Conservation (phyloP, 2,329 filamentous ascomycete genomes). For the Ceratocystis albifundus region DNA sequence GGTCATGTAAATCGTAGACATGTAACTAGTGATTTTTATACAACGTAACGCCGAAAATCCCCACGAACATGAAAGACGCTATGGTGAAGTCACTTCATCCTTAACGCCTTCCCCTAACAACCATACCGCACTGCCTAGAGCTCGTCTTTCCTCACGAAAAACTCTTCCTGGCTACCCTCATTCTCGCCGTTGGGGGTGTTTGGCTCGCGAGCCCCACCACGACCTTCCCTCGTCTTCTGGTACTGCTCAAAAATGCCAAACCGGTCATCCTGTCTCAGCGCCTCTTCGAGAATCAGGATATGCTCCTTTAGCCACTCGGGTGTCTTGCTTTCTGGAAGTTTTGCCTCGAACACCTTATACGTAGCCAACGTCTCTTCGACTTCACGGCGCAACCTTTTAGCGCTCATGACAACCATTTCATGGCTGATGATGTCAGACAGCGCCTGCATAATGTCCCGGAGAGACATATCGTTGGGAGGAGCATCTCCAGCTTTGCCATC, state of each 20-base stretch:
- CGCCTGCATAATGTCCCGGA: constrained; percentile 27
- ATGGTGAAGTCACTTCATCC: not conserved
- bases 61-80: not conserved
- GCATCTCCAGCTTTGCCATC: not conserved
- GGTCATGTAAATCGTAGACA: no score
- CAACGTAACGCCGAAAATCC: not conserved
- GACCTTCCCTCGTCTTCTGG: constrained; percentile 1
- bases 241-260: constrained; percentile 9
- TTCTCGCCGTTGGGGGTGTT: constrained; percentile 20
- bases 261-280: constrained; percentile 46
- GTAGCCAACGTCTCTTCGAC: constrained; percentile 15
- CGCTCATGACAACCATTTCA: constrained; percentile 54
- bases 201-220: not conserved
- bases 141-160: constrained; percentile 40
- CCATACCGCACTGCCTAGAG: constrained; percentile 30
- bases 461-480: not conserved
- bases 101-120: not conserved
- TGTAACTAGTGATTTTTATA: not conserved
- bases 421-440: constrained; percentile 50
- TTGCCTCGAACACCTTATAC: constrained; percentile 28
- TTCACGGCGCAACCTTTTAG: constrained; percentile 6
- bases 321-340: constrained; percentile 22
- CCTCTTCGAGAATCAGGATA: constrained; percentile 41
- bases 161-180: constrained; percentile 40
- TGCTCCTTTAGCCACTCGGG: constrained; percentile 22